Base-by-base conservation (phyloP, 2,329 filamentous ascomycete genomes). In the Paracorniculantispora psalliotae region DNA sequence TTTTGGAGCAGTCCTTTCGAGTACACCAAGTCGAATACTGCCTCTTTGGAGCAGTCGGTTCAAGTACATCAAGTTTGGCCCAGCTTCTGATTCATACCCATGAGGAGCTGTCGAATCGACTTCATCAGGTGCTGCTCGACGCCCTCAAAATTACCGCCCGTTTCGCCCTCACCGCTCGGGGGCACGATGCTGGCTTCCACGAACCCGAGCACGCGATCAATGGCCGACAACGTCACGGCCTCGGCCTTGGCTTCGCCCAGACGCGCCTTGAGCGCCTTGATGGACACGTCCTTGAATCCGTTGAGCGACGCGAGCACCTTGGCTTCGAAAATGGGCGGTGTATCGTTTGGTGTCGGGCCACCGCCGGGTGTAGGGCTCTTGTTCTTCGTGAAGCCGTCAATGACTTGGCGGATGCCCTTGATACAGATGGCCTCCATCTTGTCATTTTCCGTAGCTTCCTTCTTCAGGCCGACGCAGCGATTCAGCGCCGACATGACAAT, bases 401-500 rank as follows among this genome's bases (percentile, higher is more conserved):
- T 71, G 43, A 82, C 72, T 41, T 74, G 70, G 25, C 69, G 66
- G 43, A 77, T 73, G 28, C 74, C 75, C 61, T 73, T 75, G 52
- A 77, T 77, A 47, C 75, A 77, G 39, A 81, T 77, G 30, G 70
- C 67, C 61, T 81, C 80, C 67, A 81, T 73, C 60, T 73, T 72
- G 39, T 79, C 75, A 56, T 77, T 75, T 44, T 76, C 76, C 0
- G 75, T 76, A 7, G 73, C 72, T 44, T 73, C 71, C 25, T 72
- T 72, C 61, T 80, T 76, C 49, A 83, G 72, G 0, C 79, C 79
- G 10, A 82, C 68, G 47, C 75, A 78, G 26, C 79, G 78, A 62
- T 81, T 81, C 61, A 82, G 70, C 13, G 80, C 80, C 7, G 79
- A 81, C 74, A 81, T 79, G 61, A 81, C 77, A 25, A 81, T 75